A percentile compares a stretch with the other conserved stretches of the same genome.
Evolutionary conservation across 805 yeast genomes (phyloP).

Genomic region (Wickerhamomyces alni): DNA sequence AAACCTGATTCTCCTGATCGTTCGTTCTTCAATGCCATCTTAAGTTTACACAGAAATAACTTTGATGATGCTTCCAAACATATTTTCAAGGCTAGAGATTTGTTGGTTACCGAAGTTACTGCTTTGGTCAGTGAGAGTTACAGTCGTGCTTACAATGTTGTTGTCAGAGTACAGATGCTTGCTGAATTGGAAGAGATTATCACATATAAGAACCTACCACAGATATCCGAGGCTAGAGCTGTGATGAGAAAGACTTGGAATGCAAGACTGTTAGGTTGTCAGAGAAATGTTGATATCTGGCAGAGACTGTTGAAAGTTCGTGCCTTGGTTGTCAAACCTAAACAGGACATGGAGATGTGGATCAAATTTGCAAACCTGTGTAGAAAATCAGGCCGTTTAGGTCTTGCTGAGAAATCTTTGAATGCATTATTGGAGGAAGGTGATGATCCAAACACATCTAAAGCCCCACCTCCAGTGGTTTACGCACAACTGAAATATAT

Average conservation of each 20-base stretch:
- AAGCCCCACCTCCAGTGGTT: conserved; percentile 95
- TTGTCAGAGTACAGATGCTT: conserved; percentile 94
- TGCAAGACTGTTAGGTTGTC: conserved; percentile 86
- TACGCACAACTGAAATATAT: conserved; percentile 94
- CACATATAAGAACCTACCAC: conserved; percentile 78
- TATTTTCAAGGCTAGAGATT: conserved; percentile 79
- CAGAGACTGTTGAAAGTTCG: conserved; percentile 91
- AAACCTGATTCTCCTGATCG: conserved; percentile 89
- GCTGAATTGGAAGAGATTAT: conserved; percentile 96
- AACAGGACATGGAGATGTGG: conserved; percentile 97
- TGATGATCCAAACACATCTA: conserved; percentile 50
- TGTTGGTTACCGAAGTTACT: conserved; percentile 86
- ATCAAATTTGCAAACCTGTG: conserved; percentile 95
- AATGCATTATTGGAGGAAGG: conserved; percentile 72
- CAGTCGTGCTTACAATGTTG: conserved; percentile 93
- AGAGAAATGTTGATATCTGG: conserved; percentile 98
- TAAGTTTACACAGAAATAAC: conserved; percentile 79
- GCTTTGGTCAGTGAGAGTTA: conserved; percentile 94
- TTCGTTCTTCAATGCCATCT: conserved; percentile 89
- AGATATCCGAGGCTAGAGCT: conserved; percentile 70
- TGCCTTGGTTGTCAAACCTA: conserved; percentile 88
- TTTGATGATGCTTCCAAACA: conserved; percentile 76
- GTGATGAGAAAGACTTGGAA: conserved; percentile 91
- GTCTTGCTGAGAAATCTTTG: conserved; percentile 87
- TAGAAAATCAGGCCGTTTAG: conserved; percentile 87